Evolutionary conservation across 2,329 filamentous ascomycete species (phyloP).

Genomic region (Trichoderma polysporum): DNA sequence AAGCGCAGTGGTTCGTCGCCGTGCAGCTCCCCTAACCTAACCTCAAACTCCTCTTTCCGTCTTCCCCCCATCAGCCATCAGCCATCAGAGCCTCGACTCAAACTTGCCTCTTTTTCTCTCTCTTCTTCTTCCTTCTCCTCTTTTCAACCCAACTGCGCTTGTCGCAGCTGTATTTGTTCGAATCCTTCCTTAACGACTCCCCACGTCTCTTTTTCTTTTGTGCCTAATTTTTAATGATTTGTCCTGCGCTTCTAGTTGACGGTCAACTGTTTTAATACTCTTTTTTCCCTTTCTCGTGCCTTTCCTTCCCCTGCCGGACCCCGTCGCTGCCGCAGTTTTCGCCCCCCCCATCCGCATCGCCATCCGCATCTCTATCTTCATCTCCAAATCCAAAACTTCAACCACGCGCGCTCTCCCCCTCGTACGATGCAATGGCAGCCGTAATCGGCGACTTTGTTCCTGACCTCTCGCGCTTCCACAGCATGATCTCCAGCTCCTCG

Average conservation of each 20-base stretch:
- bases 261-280: constrained; percentile 6
- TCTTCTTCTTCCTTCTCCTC: neutral
- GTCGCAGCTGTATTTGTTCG: constrained; percentile 7
- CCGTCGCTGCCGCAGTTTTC: constrained; percentile 13
- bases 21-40: constrained; percentile 4
- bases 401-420: neutral
- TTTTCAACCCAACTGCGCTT: constrained; percentile 15
- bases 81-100: too few species aligned
- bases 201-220: constrained; percentile 3
- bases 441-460: constrained; percentile 71
- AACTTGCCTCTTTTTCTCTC: neutral
- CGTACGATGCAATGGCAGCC: constrained; percentile 58
- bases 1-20: constrained; percentile 1
- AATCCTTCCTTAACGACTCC: constrained; percentile 13
- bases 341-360: neutral
- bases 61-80: neutral
- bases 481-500: constrained; percentile 60
- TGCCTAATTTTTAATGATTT: constrained; percentile 22
- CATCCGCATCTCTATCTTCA: neutral
- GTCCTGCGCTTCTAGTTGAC: constrained; percentile 19
- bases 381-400: neutral
- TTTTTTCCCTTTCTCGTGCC: neutral
- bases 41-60: neutral
- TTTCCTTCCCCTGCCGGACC: neutral
- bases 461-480: constrained; percentile 68